Conservation (phyloP, 495 filamentous ascomycete species). For the Neurospora terricola region DNA sequence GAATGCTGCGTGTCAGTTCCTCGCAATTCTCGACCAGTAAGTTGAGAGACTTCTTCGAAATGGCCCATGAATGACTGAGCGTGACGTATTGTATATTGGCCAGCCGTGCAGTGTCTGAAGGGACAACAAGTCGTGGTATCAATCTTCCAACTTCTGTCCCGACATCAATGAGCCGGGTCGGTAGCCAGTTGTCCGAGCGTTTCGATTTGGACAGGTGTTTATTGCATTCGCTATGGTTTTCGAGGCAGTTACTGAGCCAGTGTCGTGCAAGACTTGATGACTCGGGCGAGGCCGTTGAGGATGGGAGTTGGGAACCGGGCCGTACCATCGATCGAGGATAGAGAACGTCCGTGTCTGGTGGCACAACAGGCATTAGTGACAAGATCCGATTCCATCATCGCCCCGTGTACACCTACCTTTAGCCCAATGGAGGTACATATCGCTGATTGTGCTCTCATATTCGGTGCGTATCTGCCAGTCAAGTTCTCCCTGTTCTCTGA, state of each 20-base stretch:
- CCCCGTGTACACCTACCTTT: neutral
- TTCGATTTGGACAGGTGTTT: neutral
- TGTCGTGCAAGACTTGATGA: neutral
- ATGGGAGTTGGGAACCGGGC: neutral
- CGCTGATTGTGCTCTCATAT: neutral
- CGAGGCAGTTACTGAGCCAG: neutral
- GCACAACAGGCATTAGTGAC: neutral
- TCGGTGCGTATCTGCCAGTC: neutral
- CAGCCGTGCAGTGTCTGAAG: neutral
- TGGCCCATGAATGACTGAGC: constrained; percentile 6
- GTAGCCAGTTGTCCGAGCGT: neutral
- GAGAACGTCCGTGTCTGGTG: neutral
- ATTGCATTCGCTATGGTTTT: neutral
- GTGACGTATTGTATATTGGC: constrained; percentile 36
- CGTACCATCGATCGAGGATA: neutral
- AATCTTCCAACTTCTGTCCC: neutral
- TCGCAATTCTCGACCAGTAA: neutral
- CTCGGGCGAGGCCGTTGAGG: neutral
- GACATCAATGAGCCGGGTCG: neutral
- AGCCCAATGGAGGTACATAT: neutral
- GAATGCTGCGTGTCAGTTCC: neutral
- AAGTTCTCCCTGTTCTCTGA: neutral
- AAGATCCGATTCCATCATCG: neutral
- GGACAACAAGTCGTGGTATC: neutral
- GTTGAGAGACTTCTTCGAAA: neutral